Base-by-base conservation (phyloP, 768 basidiomycete species). In the Boletellus ananas region DNA sequence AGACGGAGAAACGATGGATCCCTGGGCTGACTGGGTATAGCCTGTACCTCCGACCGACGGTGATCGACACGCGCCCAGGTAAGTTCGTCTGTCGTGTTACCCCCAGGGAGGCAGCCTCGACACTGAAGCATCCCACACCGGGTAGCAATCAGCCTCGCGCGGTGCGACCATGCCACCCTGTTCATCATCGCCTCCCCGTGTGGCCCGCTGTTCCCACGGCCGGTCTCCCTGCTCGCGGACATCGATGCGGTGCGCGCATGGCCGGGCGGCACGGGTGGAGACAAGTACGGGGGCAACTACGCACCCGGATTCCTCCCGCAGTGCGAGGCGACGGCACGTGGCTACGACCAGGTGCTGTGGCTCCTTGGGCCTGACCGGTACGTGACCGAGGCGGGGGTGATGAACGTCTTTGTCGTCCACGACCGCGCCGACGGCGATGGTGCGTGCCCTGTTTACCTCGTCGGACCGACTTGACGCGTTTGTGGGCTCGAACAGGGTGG, bases 11-110 rank as follows among this genome's bases (percentile, higher is more conserved):
- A n/a, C 79, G 85, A 11, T 96, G 94, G 93, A 90, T 96, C 29
- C 94, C 93, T 3, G 69, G 72, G 2, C 66, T 73, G 12, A 74
- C 80, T 2, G 92, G 87, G 13, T 81, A 90, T 66, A 90, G 86
- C 50, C 73, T 97, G 33, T 97, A 95, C 73, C 79, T 96, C 57
- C 84, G 94, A 40, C 87, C 90, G 20, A 92, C 84, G 6, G 69
- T 90, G 61, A 86, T 78, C 50, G 76, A 72, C 18, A 76, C 75
- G 1, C 68, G 74, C 9, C 50, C 72, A 23, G 62, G 73, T 72
- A 56, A n/a, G n/a, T n/a, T n/a, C n/a, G n/a, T n/a, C n/a, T n/a
- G n/a, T n/a, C n/a, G n/a, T n/a, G n/a, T n/a, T n/a, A n/a, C n/a
- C n/a, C n/a, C n/a, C n/a, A n/a, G n/a, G n/a, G n/a, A n/a, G n/a